Conservation (phyloP, 768 basidiomycete genomes). For the Exidia glandulosa region DNA sequence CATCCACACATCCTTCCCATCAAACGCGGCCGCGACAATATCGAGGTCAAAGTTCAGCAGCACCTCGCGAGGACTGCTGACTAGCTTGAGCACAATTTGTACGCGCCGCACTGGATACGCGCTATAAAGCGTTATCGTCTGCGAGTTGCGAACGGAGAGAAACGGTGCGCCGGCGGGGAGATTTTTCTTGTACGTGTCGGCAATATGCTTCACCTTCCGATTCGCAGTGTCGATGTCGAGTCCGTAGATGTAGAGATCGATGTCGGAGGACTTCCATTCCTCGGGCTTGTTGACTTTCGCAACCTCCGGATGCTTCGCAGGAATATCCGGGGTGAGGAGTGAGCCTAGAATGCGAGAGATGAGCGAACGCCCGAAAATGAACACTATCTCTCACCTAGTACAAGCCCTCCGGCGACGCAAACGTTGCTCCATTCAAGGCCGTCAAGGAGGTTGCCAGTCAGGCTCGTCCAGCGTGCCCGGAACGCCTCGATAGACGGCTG, state of each 20-base stretch:
- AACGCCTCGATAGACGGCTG: constrained; percentile 2
- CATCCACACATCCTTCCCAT: constrained; percentile 7
- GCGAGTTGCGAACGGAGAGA: constrained; percentile 7
- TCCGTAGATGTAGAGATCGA: constrained; percentile 8
- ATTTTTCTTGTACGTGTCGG: constrained; percentile 4
- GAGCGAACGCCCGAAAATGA: no score
- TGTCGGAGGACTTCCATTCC: constrained; percentile 6
- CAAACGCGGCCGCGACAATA: constrained; percentile 6
- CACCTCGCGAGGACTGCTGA: constrained; percentile 3
- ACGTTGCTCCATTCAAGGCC: constrained; percentile 8
- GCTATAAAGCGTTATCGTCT: constrained; percentile 7
- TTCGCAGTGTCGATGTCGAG: constrained; percentile 3
- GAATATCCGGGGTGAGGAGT: constrained; percentile 1
- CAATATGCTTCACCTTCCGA: constrained; percentile 5
- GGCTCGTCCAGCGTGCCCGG: background rate
- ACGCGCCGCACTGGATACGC: constrained; percentile 2
- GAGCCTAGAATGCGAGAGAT: background rate
- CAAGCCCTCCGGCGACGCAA: constrained; percentile 9
- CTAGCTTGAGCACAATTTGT: constrained; percentile 8
- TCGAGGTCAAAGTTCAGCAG: constrained; percentile 10
- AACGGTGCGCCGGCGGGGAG: background rate
- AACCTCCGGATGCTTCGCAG: no score
- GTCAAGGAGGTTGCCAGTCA: constrained; percentile 5
- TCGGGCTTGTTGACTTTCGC: background rate
- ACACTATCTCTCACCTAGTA: constrained; percentile 2